Base-by-base conservation (phyloP, 176 grass and related monocot genomes). In the Carex kokanica region DNA sequence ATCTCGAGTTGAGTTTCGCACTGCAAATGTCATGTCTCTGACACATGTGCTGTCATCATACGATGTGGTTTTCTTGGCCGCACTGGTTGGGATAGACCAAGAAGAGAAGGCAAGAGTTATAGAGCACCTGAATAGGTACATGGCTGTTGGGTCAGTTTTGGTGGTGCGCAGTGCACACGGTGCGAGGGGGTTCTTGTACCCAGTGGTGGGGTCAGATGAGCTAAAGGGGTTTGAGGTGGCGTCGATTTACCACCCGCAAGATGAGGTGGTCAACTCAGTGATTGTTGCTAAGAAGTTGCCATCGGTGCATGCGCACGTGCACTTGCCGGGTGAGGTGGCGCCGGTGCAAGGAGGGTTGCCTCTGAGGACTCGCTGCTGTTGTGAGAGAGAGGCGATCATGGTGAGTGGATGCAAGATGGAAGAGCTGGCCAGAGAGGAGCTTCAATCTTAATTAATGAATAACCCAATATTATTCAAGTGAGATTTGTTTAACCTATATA, bases 251-350 rank as follows among this genome's bases (percentile, higher is more conserved):
- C 95, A 97, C 66, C 96, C 96, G 0, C 62, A 84, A 10, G 91
- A 92, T 43, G 93, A 98, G 87, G 96, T 98, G 18, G 95, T 98
- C 81, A 98, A 95, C 88, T 98, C 96, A 5, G 92, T 98, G 81
- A 88, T 98, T 84, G 84, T 98, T 63, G 96, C 96, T 10, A 90
- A 92, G 86, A 98, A 95, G 56, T n/a, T 53, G 9, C 23, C 12
- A 18, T n/a, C 14, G 80, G 45, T 40, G 3, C 36, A 36, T 25
- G 81, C 2, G 8, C 6, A 29, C 20, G 5, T 31, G 32, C 53
- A 80, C 7, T 64, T 60, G 2, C 38, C 14, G 12, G 74, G 32
- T 13, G 63, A 69, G 20, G 73, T 73, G 10, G 80, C 53, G n/a
- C 77, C 51, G 2, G 23, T 49, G 3, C 36, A 74, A 40, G 81